A percentile compares a stretch with the other conserved stretches of the same genome.
Conservation (phyloP, 768 basidiomycete species). For the Inosperma sp. region DNA sequence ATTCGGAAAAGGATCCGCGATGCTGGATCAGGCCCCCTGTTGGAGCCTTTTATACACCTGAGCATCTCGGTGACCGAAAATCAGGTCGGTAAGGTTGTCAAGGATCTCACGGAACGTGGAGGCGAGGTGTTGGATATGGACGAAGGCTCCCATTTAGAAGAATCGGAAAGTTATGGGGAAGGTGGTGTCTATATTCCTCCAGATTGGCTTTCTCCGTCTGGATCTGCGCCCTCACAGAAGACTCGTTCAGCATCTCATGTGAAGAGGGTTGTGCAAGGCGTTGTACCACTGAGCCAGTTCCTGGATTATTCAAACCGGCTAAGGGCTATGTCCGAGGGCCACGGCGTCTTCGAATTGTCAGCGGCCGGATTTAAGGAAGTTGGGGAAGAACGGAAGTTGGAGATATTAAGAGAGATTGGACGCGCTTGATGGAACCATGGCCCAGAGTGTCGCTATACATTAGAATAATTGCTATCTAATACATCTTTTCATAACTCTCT, state of each 20-base stretch:
- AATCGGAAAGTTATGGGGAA: slow-evolving; percentile 44
- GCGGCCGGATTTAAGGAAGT: slow-evolving; percentile 75
- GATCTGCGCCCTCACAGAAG: slow-evolving; percentile 24
- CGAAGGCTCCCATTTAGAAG: slow-evolving; percentile 33
- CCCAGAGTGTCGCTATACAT: not conserved
- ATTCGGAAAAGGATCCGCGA: slow-evolving; percentile 57
- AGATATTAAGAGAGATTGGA: slow-evolving; percentile 78
- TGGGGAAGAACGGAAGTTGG: slow-evolving; percentile 52
- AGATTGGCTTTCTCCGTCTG: slow-evolving; percentile 70
- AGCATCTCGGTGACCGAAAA: slow-evolving; percentile 66
- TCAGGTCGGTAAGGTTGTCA: slow-evolving; percentile 70
- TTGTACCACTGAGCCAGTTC: slow-evolving; percentile 77
- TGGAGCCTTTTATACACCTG: slow-evolving; percentile 74
- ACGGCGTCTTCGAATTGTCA: slow-evolving; percentile 75
- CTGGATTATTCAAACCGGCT: slow-evolving; percentile 75
- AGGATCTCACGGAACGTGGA: slow-evolving; percentile 78
- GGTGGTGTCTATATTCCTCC: slow-evolving; percentile 76
- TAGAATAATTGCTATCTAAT: slow-evolving; percentile 7
- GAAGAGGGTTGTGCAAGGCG: slow-evolving; percentile 64
- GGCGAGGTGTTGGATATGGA: slow-evolving; percentile 75
- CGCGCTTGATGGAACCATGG: slow-evolving; percentile 53
- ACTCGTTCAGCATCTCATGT: slow-evolving; percentile 31
- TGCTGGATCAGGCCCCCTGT: slow-evolving; percentile 64
- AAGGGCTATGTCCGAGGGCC: slow-evolving; percentile 77
- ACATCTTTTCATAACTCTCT: slow-evolving; percentile 46